Conservation (phyloP, 768 basidiomycete genomes). For the Agrocybe praecox region DNA sequence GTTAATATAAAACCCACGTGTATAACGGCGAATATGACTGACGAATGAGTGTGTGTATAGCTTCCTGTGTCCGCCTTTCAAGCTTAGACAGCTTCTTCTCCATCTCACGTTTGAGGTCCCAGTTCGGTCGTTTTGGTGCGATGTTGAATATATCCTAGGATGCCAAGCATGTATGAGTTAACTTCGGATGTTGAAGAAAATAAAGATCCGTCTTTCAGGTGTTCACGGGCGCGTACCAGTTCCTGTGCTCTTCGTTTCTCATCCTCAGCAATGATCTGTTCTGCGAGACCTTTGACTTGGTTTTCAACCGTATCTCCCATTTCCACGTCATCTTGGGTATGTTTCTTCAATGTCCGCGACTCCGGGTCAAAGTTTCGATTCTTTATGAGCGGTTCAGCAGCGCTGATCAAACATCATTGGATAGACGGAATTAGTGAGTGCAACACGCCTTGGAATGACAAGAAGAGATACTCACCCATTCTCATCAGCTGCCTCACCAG, state of each 20-base stretch:
- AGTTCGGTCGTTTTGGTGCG: slow-evolving; percentile 94
- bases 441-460: neutral
- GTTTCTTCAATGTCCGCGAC: slow-evolving; percentile 77
- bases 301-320: slow-evolving; percentile 88
- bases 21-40: slow-evolving; percentile 31
- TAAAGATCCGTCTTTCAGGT: neutral
- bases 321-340: slow-evolving; percentile 53
- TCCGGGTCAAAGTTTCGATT: slow-evolving; percentile 91
- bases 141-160: slow-evolving; percentile 96
- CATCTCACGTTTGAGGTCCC: slow-evolving; percentile 94
- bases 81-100: slow-evolving; percentile 87
- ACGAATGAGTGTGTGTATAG: slow-evolving; percentile 94
- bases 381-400: slow-evolving; percentile 54
- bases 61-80: slow-evolving; percentile 90
- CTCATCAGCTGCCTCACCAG: slow-evolving; percentile 48
- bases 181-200: neutral
- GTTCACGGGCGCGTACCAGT: slow-evolving; percentile 55
- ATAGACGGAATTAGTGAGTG: neutral
- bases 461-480: slow-evolving; percentile 38
- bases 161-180: neutral
- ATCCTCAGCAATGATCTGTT: slow-evolving; percentile 85
- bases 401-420: slow-evolving; percentile 14
- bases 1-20: slow-evolving; percentile 1
- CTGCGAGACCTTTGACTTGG: slow-evolving; percentile 80
- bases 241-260: slow-evolving; percentile 85